These are phyloP conservation scores for Colletotrichum sublineola DNA, from an alignment of 2,329 filamentous ascomycete genomes.

Conservation along the genomic window DNA sequence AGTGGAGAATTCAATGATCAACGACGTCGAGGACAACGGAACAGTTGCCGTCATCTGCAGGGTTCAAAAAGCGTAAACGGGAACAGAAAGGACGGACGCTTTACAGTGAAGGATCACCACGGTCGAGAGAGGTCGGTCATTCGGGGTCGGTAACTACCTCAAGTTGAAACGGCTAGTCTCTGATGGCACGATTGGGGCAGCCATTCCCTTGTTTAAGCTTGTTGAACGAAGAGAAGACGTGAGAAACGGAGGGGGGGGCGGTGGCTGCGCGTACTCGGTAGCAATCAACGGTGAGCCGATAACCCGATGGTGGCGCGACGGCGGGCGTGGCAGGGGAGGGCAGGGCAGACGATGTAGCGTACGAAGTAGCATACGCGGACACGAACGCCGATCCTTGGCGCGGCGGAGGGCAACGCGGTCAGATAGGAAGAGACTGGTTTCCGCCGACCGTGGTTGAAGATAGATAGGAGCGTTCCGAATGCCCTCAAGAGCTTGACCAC, in stretches of 20 bases:
- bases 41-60: conserved; percentile 5
- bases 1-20: conserved; percentile 24
- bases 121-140: neutral
- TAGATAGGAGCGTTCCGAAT: neutral
- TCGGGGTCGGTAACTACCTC: neutral
- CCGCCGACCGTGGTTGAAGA: neutral
- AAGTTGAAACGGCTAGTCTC: neutral
- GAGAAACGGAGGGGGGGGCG: neutral
- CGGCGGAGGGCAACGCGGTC: neutral
- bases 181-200: too few relatives aligned
- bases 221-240: conserved; percentile 1
- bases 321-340: conserved; percentile 15
- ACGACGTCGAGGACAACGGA: conserved; percentile 13
- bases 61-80: too few relatives aligned
- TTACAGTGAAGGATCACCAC: too few relatives aligned
- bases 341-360: conserved; percentile 19
- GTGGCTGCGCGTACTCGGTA: neutral
- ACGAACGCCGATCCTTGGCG: conserved; percentile 23
- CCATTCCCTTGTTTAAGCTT: conserved; percentile 30
- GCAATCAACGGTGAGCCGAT: conserved; percentile 4
- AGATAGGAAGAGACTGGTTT: neutral
- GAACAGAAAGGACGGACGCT: too few relatives aligned
- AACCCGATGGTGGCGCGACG: neutral
- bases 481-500: conserved; percentile 1
- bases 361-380: conserved; percentile 18